These are phyloP conservation scores for Aspergillus felis DNA, from an alignment of 2,329 filamentous ascomycete genomes.

Conservation along the genomic window DNA sequence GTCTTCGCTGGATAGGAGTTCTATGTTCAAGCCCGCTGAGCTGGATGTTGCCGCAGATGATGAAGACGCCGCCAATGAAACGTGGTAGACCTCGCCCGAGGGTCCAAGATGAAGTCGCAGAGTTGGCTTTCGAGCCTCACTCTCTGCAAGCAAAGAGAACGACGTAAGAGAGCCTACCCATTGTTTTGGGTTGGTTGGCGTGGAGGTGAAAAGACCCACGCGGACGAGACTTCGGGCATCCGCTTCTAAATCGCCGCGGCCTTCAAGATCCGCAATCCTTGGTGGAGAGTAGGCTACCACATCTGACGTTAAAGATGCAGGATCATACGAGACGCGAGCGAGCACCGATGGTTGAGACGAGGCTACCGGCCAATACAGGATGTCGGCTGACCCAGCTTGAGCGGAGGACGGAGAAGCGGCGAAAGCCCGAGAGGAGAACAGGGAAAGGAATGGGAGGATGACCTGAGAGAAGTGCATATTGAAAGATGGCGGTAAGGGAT, in stretches of 20 bases:
- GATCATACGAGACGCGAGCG: constrained; percentile 41
- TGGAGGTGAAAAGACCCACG: constrained; percentile 48
- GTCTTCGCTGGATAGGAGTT: constrained; percentile 29
- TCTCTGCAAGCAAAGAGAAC: constrained; percentile 26
- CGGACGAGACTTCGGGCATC: constrained; percentile 49
- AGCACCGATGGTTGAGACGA: constrained; percentile 32
- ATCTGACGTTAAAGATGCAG: constrained; percentile 30
- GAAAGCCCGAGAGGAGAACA: constrained; percentile 12
- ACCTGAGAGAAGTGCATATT: constrained; percentile 13
- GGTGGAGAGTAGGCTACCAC: constrained; percentile 40
- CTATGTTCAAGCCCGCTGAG: constrained; percentile 22
- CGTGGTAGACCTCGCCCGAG: constrained; percentile 35
- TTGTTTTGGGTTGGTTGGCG: constrained; percentile 29
- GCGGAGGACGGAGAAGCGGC: constrained; percentile 13
- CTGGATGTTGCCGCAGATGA: constrained; percentile 13
- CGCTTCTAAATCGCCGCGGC: constrained; percentile 8
- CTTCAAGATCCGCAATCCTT: constrained; percentile 2
- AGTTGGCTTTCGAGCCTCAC: constrained; percentile 23
- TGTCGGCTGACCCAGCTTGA: constrained; percentile 25
- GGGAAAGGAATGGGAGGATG: constrained; percentile 8
- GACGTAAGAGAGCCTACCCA: constrained; percentile 42
- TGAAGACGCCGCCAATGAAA: constrained; percentile 31
- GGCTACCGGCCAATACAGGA: constrained; percentile 37
- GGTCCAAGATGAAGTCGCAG: constrained; percentile 39
- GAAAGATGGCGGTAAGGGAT: neutral